These are phyloP conservation scores for Microcos paniculata DNA, from an alignment of 345 rosid species.

Conservation along the genomic window DNA sequence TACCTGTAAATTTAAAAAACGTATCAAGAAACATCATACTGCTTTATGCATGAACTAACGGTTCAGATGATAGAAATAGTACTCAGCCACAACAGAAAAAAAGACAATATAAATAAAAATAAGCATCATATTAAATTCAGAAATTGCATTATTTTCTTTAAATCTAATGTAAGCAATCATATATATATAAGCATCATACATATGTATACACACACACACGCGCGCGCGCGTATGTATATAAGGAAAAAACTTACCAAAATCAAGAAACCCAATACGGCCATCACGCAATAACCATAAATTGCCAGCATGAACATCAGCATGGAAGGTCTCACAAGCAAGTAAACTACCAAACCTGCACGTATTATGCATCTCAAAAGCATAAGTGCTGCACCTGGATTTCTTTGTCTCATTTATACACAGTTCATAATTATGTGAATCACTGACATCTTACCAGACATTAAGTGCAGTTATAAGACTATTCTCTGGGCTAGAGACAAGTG, in stretches of 20 bases:
- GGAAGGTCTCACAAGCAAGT: constrained; percentile 92
- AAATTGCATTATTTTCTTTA: neutral
- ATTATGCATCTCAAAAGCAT: constrained; percentile 4
- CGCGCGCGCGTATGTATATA: too few species aligned
- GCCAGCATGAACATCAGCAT: constrained; percentile 99
- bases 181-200: too few species aligned
- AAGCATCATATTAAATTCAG: neutral
- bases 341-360: constrained; percentile 89
- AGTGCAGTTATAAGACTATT: constrained; percentile 90
- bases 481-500: constrained; percentile 88
- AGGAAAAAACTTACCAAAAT: constrained; percentile 93
- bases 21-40: constrained; percentile 13
- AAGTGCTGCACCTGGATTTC: neutral
- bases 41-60: neutral
- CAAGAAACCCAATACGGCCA: constrained; percentile 98
- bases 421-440: constrained; percentile 11
- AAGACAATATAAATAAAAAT: neutral
- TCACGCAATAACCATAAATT: constrained; percentile 91
- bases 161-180: neutral
- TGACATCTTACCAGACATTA: constrained; percentile 73
- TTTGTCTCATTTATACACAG: neutral
- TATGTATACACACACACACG: too few species aligned
- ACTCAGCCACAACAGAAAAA: neutral
- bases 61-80: neutral
- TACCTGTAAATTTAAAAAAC: constrained; percentile 47